These are phyloP conservation scores for Colletotrichum godetiae DNA, from an alignment of 2,329 filamentous ascomycete genomes.

Conservation along the genomic window DNA sequence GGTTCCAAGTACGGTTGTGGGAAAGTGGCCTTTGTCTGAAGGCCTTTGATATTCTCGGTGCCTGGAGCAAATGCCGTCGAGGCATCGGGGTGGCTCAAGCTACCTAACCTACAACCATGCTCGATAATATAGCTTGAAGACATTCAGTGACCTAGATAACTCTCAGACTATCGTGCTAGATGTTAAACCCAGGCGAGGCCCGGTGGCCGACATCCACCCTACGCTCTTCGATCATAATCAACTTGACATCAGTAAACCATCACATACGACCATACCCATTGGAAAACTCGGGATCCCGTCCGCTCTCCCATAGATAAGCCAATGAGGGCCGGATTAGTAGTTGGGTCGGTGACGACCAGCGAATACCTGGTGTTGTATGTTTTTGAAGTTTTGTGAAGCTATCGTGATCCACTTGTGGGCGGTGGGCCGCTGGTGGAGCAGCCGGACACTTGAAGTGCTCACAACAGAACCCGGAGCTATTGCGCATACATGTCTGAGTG, in stretches of 20 bases:
- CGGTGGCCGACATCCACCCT: too few species aligned
- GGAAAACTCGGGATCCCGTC: neutral
- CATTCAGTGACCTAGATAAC: too few species aligned
- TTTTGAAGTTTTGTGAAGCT: neutral
- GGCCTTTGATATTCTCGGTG: too few species aligned
- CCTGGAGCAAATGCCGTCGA: too few species aligned
- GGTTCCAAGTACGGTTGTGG: neutral
- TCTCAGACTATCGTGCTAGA: too few species aligned
- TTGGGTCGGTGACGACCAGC: neutral
- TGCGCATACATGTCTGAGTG: too few species aligned
- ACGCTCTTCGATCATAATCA: neutral
- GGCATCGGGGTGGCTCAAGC: too few species aligned
- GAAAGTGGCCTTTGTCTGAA: too few species aligned
- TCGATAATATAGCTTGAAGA: too few species aligned
- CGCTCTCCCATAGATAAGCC: neutral
- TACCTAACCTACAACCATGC: too few species aligned
- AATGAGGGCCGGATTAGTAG: neutral
- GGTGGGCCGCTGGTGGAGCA: neutral
- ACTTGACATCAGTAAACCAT: neutral
- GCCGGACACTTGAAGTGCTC: neutral
- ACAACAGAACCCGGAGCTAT: neutral
- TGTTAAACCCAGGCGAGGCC: too few species aligned
- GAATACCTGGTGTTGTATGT: constrained; percentile 1
- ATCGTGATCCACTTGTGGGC: neutral
- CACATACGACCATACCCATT: constrained; percentile 4